Percentiles rank a stretch among this genome's conserved stretches.
Evolutionary conservation across 1,139 yeast genomes (phyloP).

Genomic region (Geotrichum phurueaensis): DNA sequence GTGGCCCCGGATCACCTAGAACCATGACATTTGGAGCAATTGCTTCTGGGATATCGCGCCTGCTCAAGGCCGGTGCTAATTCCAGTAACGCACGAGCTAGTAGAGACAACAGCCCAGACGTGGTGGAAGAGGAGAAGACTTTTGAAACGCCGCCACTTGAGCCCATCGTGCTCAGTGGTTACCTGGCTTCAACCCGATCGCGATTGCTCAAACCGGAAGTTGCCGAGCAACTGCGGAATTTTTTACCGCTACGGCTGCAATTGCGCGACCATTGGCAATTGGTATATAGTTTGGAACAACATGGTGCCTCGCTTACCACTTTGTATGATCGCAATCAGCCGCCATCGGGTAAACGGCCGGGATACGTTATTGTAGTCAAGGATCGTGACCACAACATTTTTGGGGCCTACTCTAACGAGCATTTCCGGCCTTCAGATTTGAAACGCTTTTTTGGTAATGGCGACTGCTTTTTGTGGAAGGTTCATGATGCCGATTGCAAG

Average conservation of each 20-base stretch:
- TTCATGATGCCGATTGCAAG: slow-evolving; percentile 7
- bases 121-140: background rate
- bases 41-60: no score
- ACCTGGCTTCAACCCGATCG: slow-evolving; percentile 49
- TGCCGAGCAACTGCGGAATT: slow-evolving; percentile 65
- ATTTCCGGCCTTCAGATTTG: slow-evolving; percentile 54
- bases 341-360: slow-evolving; percentile 43
- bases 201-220: slow-evolving; percentile 52
- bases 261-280: slow-evolving; percentile 71
- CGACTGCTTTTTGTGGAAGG: slow-evolving; percentile 88
- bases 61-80: no score
- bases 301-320: slow-evolving; percentile 81
- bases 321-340: slow-evolving; percentile 46
- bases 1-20: no score
- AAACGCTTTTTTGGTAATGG: slow-evolving; percentile 82
- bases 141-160: slow-evolving; percentile 40
- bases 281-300: slow-evolving; percentile 77
- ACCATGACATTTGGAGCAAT: no score
- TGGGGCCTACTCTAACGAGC: slow-evolving; percentile 80
- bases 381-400: slow-evolving; percentile 61
- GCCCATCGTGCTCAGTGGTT: slow-evolving; percentile 51
- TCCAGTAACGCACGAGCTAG: no score
- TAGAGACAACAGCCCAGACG: no score
- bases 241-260: slow-evolving; percentile 75
- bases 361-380: slow-evolving; percentile 63